Conservation (phyloP, 2,329 filamentous ascomycete species). For the Penicillium glabrum region DNA sequence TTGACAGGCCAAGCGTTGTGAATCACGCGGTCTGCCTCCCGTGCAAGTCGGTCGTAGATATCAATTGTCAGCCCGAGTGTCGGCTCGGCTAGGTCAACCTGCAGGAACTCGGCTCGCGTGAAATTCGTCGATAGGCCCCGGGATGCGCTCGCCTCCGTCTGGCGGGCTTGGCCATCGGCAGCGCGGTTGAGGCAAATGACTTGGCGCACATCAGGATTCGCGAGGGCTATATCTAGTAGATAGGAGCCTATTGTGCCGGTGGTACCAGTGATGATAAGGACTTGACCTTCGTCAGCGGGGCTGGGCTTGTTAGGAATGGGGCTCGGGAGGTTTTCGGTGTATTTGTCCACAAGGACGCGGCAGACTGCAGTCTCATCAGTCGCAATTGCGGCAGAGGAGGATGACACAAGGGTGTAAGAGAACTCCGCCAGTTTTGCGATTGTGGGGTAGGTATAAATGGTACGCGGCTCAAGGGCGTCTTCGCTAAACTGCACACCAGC, state of each 20-base stretch:
- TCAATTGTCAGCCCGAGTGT: not conserved
- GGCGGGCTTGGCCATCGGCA: not conserved
- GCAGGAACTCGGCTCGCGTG: not conserved
- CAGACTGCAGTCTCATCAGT: not conserved
- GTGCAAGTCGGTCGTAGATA: not conserved
- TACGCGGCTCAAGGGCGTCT: not conserved
- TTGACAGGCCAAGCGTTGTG: constrained; percentile 65
- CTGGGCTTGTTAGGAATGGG: not conserved
- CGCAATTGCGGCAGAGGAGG: not conserved
- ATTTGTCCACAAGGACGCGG: not conserved
- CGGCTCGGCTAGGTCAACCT: not conserved
- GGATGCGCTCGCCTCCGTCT: not conserved
- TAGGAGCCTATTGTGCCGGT: not conserved
- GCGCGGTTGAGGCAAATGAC: not conserved
- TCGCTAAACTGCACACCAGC: not conserved
- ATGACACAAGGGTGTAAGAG: not conserved
- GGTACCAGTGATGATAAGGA: not conserved
- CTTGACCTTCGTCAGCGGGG: not conserved
- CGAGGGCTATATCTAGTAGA: not conserved
- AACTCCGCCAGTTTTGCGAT: not conserved
- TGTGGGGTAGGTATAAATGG: not conserved
- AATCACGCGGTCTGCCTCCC: constrained; percentile 44
- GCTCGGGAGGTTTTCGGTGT: not conserved
- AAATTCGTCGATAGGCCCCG: not conserved
- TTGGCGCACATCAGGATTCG: not conserved